Evolutionary conservation across 2,329 filamentous ascomycete species (phyloP).

Genomic region (Phoma sp.): DNA sequence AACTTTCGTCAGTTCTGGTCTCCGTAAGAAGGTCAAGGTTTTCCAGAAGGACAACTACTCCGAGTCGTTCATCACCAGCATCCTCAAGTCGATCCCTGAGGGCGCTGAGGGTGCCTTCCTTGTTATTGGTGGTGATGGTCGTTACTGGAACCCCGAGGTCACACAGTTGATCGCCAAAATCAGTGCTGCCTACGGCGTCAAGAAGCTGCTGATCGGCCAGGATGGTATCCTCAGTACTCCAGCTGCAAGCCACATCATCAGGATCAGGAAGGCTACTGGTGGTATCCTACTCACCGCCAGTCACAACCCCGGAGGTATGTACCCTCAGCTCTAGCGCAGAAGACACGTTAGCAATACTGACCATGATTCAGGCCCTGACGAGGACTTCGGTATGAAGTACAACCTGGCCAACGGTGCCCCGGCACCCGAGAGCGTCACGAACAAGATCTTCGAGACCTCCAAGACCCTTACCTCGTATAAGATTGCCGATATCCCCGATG

Average conservation of each 20-base stretch:
- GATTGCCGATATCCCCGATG: constrained; percentile 82
- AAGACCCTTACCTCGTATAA: constrained; percentile 94
- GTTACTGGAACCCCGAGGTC: constrained; percentile 96
- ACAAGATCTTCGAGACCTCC: constrained; percentile 94
- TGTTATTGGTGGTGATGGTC: constrained; percentile 96
- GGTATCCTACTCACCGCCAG: constrained; percentile 96
- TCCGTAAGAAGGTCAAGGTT: constrained; percentile 98
- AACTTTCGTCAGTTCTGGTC: constrained; percentile 75
- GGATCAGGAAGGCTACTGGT: constrained; percentile 92
- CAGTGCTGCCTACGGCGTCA: constrained; percentile 93
- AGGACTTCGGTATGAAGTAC: constrained; percentile 99
- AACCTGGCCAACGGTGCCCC: constrained; percentile 96
- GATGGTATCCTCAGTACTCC: constrained; percentile 96
- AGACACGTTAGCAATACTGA: neutral
- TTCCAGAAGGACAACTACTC: constrained; percentile 97
- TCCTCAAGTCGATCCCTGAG: constrained; percentile 95
- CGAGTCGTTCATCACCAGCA: constrained; percentile 93
- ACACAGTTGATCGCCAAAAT: constrained; percentile 98
- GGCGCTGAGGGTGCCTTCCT: constrained; percentile 87
- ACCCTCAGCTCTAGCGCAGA: too few species aligned
- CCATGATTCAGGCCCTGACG: constrained; percentile 72
- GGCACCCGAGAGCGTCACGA: constrained; percentile 93
- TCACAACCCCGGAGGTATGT: constrained; percentile 92
- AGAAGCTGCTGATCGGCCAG: constrained; percentile 97
- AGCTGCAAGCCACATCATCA: constrained; percentile 93